phyloP scores from a whole-genome alignment of 352 stramenopile species.

The Phytophthora ohioensis region DNA sequence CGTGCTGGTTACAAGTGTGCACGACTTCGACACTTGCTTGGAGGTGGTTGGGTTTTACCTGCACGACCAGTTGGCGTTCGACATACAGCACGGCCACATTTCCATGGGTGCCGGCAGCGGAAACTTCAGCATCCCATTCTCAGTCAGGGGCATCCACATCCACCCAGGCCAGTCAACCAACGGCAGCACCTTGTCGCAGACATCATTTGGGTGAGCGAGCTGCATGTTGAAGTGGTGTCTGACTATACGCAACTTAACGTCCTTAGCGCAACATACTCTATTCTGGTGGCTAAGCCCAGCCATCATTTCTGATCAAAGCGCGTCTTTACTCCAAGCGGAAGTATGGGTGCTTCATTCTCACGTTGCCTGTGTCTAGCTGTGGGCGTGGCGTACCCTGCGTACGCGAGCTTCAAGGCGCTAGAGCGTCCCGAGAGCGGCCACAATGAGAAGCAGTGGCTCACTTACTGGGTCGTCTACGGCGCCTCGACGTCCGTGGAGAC shows the following conservation, averaged over 20 bases:
- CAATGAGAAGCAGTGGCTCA: conserved; percentile 90
- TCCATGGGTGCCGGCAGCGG: conserved; percentile 61
- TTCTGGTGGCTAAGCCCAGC: neutral
- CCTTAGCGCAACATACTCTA: conserved; percentile 13
- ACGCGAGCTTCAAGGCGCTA: conserved; percentile 82
- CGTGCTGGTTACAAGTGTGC: conserved; percentile 59
- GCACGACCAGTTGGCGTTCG: conserved; percentile 69
- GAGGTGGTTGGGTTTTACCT: conserved; percentile 75
- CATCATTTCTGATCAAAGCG: conserved; percentile 6
- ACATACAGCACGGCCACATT: conserved; percentile 69
- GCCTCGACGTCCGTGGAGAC: conserved; percentile 94
- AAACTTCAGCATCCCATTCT: conserved; percentile 83
- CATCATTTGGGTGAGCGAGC: conserved; percentile 7
- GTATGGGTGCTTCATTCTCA: conserved; percentile 65
- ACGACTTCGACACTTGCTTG: conserved; percentile 69
- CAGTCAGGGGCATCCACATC: conserved; percentile 72
- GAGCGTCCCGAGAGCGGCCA: conserved; percentile 54
- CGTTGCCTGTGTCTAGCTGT: conserved; percentile 62
- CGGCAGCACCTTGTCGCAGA: conserved; percentile 9
- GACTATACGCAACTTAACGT: conserved; percentile 31
- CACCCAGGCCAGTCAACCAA: conserved; percentile 39
- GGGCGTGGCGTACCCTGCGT: conserved; percentile 70
- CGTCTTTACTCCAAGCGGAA: neutral
- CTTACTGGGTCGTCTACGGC: conserved; percentile 97
- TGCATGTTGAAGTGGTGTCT: conserved; percentile 26